A percentile compares a stretch with the other conserved stretches of the same genome.
These are phyloP conservation scores for Aspergillus texensis DNA, from an alignment of 2,329 filamentous ascomycete species.

Conservation along the genomic window DNA sequence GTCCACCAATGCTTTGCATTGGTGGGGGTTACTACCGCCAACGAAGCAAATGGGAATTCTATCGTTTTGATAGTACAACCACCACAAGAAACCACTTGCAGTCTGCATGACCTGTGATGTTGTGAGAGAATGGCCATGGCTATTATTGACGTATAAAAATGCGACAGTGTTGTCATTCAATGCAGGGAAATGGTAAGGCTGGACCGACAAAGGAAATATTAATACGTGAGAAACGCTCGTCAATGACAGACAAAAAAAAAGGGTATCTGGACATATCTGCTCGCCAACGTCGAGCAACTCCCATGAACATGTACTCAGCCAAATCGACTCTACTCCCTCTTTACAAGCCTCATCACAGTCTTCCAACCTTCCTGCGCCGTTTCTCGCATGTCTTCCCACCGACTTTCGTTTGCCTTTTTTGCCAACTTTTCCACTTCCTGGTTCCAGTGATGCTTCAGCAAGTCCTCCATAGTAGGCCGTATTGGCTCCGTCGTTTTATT, in stretches of 20 bases:
- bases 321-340: conserved; percentile 32
- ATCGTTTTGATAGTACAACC: no score
- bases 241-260: conserved; percentile 10
- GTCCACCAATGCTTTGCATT: background rate
- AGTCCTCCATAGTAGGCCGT: conserved; percentile 60
- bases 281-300: conserved; percentile 5
- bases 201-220: conserved; percentile 4
- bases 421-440: conserved; percentile 69
- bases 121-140: background rate
- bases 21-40: background rate
- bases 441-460: conserved; percentile 79
- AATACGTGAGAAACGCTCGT: conserved; percentile 9
- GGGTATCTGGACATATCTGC: conserved; percentile 20
- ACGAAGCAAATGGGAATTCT: background rate
- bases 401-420: conserved; percentile 65
- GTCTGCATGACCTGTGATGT: background rate
- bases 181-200: background rate
- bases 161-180: background rate
- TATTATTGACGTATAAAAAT: background rate
- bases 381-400: conserved; percentile 64
- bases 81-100: background rate
- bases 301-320: conserved; percentile 8
- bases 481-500: background rate
- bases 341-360: conserved; percentile 36
- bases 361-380: conserved; percentile 56